Base-by-base conservation (phyloP, 768 basidiomycete genomes). In the Pleurotus pulmonarius region DNA sequence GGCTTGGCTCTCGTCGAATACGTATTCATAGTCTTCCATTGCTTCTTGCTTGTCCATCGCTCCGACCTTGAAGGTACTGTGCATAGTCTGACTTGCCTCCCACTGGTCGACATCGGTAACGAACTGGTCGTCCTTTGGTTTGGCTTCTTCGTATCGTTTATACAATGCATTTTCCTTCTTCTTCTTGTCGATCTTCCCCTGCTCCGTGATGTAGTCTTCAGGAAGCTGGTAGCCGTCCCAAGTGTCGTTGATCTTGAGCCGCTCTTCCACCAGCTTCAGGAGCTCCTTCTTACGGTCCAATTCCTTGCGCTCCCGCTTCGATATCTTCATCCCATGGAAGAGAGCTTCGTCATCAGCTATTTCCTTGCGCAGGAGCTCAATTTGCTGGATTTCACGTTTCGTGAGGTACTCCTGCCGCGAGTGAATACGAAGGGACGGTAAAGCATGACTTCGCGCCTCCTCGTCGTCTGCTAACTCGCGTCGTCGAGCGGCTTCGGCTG, bases 171-270 rank as follows among this genome's bases (percentile, higher is more conserved):
- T 88, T 67, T 94, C 85, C 67, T 97, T 94, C 73, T 92, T 93
- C 78, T 97, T 94, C 73, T 86, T 89, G 80, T 98, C 95, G 58
- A 99, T 94, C 73, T 95, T 97, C 25, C 97, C 97, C 69, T 98
- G 94, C 65, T 96, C 96, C 0, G 97, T 99, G 63, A 98, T 82
- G 68, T 99, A 99, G 70, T 98, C 97, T 62, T 98, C 97, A 0
- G 97, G 97, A 43, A 98, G 82, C 73, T 89, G 87, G 67, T 99
- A 99, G 6, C 96, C 96, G 59, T 99, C 97, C 73, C 81, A 92
- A 60, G 91, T 93, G 75, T 99, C 97, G 69, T 93, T 90, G 56
- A 99, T 97, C 66, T 87, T 88, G 60, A 96, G 77, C 25, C 96
- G 85, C 67, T 95, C 95, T 71, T 99, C 96, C 55, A 96, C 96